Evolutionary conservation across 1,139 yeast genomes (phyloP), one percentile per base, ranked within the genome.

Genomic region (Kodamaea ohmeri): DNA sequence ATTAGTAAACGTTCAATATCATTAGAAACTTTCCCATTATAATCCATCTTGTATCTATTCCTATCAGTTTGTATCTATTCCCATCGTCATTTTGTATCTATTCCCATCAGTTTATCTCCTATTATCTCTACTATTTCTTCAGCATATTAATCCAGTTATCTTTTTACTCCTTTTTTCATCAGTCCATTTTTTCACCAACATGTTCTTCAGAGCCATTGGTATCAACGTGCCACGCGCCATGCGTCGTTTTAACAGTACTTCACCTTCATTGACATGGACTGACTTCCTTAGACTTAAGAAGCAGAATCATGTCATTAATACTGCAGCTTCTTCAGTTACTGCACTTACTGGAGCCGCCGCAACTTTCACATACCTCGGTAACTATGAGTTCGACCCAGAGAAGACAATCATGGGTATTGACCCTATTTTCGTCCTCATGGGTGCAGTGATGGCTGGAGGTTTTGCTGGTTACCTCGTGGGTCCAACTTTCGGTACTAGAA

Each of bases 401-500:
- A 85, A 87, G 58, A 76, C 80, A 43, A 76, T 90, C 34, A 76
- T 85, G 63, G 98, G 98, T 6, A 71, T 90, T 48, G 98, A 92
- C 56, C 90, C 96, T 11, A 68, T 87, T 49, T 77, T 86, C 61
- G 86, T 88, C 25, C 73, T 82, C 65, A 77, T 80, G 45, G 83
- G 83, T 44, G 78, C 79, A 1, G 76, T 85, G 32, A 56, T 79
- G 42, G 68, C 79, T 15, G 82, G 88, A 17, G 95, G 94, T 17
- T 81, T 80, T 34, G 60, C 82, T 36, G 97, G 97, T 1, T 88
- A 80, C 55, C 64, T 89, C 49, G 65, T 80, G 36, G 98, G 98
- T 1, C 97, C 97, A 32, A 57, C 83, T 18, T 52, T 92, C 34
- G 97, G 97, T 8, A 77, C 80, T 35, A 65, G 77, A 14, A 51